Base-by-base conservation (phyloP, 352 stramenopile species). In the Phytopythium boreale region DNA sequence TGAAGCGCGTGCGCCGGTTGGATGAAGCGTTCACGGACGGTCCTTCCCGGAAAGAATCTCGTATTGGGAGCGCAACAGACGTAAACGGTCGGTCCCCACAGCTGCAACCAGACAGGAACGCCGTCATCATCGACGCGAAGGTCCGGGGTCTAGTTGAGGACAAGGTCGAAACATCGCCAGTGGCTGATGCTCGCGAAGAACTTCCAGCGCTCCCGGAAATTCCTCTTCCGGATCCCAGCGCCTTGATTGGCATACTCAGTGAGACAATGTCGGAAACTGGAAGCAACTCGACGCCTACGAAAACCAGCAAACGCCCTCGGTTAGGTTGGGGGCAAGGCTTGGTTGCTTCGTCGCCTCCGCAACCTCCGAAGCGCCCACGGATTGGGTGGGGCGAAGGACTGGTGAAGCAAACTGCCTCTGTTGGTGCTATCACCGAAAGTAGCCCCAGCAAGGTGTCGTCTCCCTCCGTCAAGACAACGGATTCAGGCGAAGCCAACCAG, bases 251-350 rank as follows among this genome's bases (percentile, higher is more conserved):
- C 56, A 24, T 49, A 46, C 20, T 24, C 24, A 34, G 61, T 12
- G 74, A 76, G 29, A 64, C 69, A 4, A 55, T 58, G 0, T 67
- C 71, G 19, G 56, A 61, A 17, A 51, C 17, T 4, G 41, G 26
- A 4, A 51, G 37, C 37, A 51, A 61, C 50, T 67, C 65, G 14
- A 85, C 77, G 7, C 70, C 76, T 26, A 89, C 80, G 17, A 87
- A 87, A 49, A 61, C 70, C 7, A 75, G 66, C 24, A 87, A 93
- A 34, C 75, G 87, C 17, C 83, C 84, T 34, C 76, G 87, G 12
- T 65, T 96, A 20, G 87, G 85, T 20, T 96, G 87, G 87, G 87
- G 87, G 4, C 87, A 96, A 75, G 87, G 87, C 14, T 70, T 96
- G n/a, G 76, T 92, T 5, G 80, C 80, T 1, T 69, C 77, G 4